Base-by-base conservation (phyloP, 2,329 filamentous ascomycete species). In the Remersonia thermophila region DNA sequence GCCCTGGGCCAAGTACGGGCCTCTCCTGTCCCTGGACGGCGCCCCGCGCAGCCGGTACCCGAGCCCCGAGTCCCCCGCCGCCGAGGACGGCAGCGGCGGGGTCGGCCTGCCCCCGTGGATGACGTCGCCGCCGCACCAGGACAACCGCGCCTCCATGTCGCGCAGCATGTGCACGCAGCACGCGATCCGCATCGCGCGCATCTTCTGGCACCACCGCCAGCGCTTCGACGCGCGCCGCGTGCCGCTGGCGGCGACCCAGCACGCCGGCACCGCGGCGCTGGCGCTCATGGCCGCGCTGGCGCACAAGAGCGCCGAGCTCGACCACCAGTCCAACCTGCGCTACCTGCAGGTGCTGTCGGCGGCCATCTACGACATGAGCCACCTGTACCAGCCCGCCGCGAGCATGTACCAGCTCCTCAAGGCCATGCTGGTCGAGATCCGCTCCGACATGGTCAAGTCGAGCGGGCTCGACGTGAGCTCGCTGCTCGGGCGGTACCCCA, bases 161-260 rank as follows among this genome's bases (percentile, higher is more conserved):
- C 60, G 69, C 13, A 65, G 60, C 35, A 67, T 70, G 36, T 72
- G 68, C 52, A 69, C 66, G 0, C 67, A 70, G 34, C 67, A 72
- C 41, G 68, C 69, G 3, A 65, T 71, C 37, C 55, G 65, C 1
- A 63, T 72, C 0, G 63, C 67, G 0, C 58, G 63, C 15, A 69
- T 72, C 39, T 71, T 71, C 46, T 69, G 65, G 65, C 67, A 69
- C 40, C 67, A 72, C 43, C 59, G 67, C 0, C 65, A 69, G 47
- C 58, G 63, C 3, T 70, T 70, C 35, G 62, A 68, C 36, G 65
- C 63, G 2, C 61, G 59, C 37, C 67, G 66, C 38, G 68, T 70
- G 14, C 65, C 65, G 16, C 55, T 67, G 17, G 63, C 64, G 1
- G 65, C 63, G 2, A 58, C 71, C 32, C 68, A 71, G 43, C 69